Evolutionary conservation across 352 stramenopile genomes (phyloP).

Genomic region (Vaucheria bursata): DNA sequence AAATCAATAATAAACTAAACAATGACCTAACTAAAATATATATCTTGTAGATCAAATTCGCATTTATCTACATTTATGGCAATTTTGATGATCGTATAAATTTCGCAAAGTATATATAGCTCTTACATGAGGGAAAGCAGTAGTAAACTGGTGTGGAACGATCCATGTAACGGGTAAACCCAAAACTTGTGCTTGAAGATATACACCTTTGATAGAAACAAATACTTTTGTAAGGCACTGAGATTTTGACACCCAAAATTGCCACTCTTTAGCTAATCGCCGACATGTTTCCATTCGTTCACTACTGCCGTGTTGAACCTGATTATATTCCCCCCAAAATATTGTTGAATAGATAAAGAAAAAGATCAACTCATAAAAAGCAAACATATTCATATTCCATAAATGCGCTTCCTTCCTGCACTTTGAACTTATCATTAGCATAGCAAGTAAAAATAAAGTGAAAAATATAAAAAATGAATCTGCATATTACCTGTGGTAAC

Average conservation of each 20-base stretch:
- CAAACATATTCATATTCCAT: background rate
- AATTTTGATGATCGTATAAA: too few relatives aligned
- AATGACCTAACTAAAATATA: background rate
- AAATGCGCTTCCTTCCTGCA: background rate
- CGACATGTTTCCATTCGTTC: constrained; percentile 66
- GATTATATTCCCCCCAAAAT: background rate
- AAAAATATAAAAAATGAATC: background rate
- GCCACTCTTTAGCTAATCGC: constrained; percentile 84
- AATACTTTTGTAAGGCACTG: constrained; percentile 85
- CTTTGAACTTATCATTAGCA: background rate
- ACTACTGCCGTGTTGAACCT: background rate
- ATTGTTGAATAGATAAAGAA: background rate
- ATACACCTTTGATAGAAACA: constrained; percentile 98
- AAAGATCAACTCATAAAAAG: background rate
- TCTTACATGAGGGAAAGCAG: constrained; percentile 71
- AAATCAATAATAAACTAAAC: background rate
- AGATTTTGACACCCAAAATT: constrained; percentile 81
- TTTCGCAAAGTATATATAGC: too few relatives aligned
- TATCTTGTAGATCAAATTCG: background rate
- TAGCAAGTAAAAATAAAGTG: background rate
- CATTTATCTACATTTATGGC: background rate
- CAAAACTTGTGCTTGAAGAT: constrained; percentile 84
- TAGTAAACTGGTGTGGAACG: constrained; percentile 94
- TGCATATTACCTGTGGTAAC: constrained; percentile 63
- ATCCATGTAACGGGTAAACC: constrained; percentile 93